These are phyloP conservation scores for Emericellopsis atlantica DNA, from an alignment of 2,329 filamentous ascomycete species.

Conservation along the genomic window DNA sequence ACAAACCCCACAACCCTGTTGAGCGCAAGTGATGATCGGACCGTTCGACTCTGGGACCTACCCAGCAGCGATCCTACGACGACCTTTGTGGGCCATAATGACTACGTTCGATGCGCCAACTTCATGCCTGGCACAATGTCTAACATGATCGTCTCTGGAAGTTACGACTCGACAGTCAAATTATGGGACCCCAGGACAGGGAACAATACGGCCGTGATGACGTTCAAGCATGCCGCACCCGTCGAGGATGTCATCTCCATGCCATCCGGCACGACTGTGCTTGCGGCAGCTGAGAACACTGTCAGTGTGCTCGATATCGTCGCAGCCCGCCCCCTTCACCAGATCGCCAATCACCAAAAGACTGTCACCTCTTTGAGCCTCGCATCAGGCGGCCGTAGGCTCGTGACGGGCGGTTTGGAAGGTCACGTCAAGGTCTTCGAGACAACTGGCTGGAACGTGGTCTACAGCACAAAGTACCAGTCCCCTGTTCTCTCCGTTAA, in stretches of 20 bases:
- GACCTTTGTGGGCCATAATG: constrained; percentile 74
- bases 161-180: constrained; percentile 87
- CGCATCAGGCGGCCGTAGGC: constrained; percentile 65
- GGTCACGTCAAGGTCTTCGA: constrained; percentile 97
- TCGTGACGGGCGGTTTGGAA: constrained; percentile 82
- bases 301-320: constrained; percentile 90
- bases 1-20: constrained; percentile 75
- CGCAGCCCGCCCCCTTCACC: constrained; percentile 73
- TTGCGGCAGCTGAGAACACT: constrained; percentile 73
- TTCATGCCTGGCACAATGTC: constrained; percentile 68
- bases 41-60: constrained; percentile 88
- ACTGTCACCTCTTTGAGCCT: constrained; percentile 81
- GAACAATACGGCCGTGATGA: constrained; percentile 60
- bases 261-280: constrained; percentile 72
- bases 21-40: constrained; percentile 84
- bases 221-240: constrained; percentile 85
- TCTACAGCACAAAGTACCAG: constrained; percentile 88
- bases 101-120: constrained; percentile 80
- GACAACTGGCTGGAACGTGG: constrained; percentile 87
- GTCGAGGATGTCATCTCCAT: constrained; percentile 83
- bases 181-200: constrained; percentile 83
- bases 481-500: constrained; percentile 77
- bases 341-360: constrained; percentile 94
- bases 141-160: constrained; percentile 75
- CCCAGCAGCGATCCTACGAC: constrained; percentile 64